Conservation (phyloP, 805 yeast genomes). For the Metschnikowia borealis region DNA sequence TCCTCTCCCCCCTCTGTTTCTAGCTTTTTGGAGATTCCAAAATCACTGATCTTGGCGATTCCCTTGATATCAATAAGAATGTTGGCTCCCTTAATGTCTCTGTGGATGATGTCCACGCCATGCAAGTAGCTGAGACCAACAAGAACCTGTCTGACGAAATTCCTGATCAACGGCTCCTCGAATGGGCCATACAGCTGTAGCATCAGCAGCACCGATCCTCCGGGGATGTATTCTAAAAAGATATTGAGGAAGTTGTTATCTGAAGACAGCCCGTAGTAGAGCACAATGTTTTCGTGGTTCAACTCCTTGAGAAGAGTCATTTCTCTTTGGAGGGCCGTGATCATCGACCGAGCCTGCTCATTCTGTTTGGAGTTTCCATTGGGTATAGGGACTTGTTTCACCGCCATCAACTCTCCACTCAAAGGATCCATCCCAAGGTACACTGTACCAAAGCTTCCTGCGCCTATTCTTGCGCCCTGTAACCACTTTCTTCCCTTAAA, state of each 20-base stretch:
- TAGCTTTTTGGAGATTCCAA: slow-evolving; percentile 64
- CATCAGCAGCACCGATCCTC: slow-evolving; percentile 58
- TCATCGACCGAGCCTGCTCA: slow-evolving; percentile 46
- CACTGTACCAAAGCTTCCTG: slow-evolving; percentile 93
- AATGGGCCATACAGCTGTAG: slow-evolving; percentile 71
- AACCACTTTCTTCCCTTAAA: slow-evolving; percentile 58
- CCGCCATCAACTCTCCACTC: slow-evolving; percentile 96
- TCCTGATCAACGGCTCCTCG: slow-evolving; percentile 70
- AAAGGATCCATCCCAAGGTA: slow-evolving; percentile 86
- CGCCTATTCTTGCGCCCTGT: slow-evolving; percentile 88
- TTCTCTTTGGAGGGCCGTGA: slow-evolving; percentile 79
- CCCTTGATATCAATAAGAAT: slow-evolving; percentile 77
- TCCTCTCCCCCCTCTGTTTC: slow-evolving; percentile 23
- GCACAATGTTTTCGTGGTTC: slow-evolving; percentile 88
- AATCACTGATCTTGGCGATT: slow-evolving; percentile 79
- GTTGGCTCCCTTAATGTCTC: slow-evolving; percentile 89
- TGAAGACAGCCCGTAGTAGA: slow-evolving; percentile 83
- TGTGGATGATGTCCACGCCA: slow-evolving; percentile 69
- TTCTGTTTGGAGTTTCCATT: slow-evolving; percentile 30
- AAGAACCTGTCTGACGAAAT: slow-evolving; percentile 71
- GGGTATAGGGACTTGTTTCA: slow-evolving; percentile 82
- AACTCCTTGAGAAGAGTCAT: slow-evolving; percentile 71
- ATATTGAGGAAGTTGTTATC: slow-evolving; percentile 73
- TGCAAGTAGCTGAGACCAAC: slow-evolving; percentile 74
- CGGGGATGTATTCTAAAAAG: slow-evolving; percentile 49